Base-by-base conservation (phyloP, 768 basidiomycete species). In the Kwoniella pini region DNA sequence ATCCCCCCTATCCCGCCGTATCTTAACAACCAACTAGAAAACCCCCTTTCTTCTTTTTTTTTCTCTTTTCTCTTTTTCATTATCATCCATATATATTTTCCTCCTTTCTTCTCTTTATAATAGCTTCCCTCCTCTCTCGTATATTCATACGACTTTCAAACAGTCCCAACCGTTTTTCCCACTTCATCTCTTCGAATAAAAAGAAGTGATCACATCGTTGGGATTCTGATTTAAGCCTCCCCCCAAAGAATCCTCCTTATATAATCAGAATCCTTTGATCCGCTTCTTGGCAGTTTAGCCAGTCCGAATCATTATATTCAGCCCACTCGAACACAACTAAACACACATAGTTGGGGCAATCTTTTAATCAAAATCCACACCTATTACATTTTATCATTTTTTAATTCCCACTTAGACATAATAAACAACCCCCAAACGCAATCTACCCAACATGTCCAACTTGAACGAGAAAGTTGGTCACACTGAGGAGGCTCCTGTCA, bases 401-500 rank as follows among this genome's bases (percentile, higher is more conserved):
- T 38, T 33, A 36, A 30, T 24, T 43, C 19, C 48, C 48, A 31
- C 19, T 22, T 30, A 50, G 5, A 46, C 38, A 33, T 36, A 51
- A 28, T 42, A 60, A 64, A 43, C 56, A 51, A 36, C 33, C 39
- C 21, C 54, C 43, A 42, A 11, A 22, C 15, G 22, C n/a, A 19
- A 28, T 24, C 31, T 30, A 2, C 26, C 19, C 62, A 65, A 31
- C 45, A 70, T 67, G 66, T 64, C 65, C 21, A 39, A 56, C 49
- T 42, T 42, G 40, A 64, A 70, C 57, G 71, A 73, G 53, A 76
- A 76, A 52, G 63, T 60, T 38, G 70, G 67, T 22, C 51, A 61
- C 58, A 54, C 60, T 53, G 70, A 68, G 60, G 71, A 70, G 62
- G 69, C 55, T 63, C 73, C 73, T 62, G 59, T 56, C 64, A 76